Base-by-base conservation (phyloP, 441 rosid species). In the Adansonia madagascariensis region DNA sequence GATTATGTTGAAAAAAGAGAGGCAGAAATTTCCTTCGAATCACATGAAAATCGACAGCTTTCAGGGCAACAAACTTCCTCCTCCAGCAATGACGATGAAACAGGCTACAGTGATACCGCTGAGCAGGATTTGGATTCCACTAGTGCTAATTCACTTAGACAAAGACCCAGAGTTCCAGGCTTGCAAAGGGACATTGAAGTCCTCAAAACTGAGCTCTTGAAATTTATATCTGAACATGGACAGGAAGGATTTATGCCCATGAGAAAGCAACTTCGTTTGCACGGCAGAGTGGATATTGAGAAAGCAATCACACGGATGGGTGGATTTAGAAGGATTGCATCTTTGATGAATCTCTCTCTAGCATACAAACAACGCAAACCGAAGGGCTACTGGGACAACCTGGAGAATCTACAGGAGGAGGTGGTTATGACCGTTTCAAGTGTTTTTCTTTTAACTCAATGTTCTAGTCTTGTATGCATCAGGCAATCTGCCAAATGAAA, bases 211-310 rank as follows among this genome's bases (percentile, higher is more conserved):
- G 99, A 96, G 86, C 89, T 94, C 66, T 75, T 90, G 75, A 90
- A 91, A 79, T 96, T 96, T 80, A 86, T 96, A 80, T 81, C 89
- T 39, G 91, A 90, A 75, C 92, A 92, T 68, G 99, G 99, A 55
- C 96, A 92, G 81, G 98, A 91, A 85, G 99, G 99, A 64, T 96
- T 94, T 85, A 94, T 96, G 99, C 99, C 98, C 0, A 96, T 94
- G 98, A 91, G 99, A 84, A 96, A 96, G 82, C 99, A 96, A 80
- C 98, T 94, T 1, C 92, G 98, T 61, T 64, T 86, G 78, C 96
- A 87, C 67, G 94, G 98, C 65, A 89, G 99, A 84, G 96, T 94
- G 35, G 98, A 96, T 83, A 91, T 94, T 64, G 99, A 96, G 84
- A 96, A 96, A 85, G 97, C 97, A 64, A 91, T 94, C 66, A 88